These are phyloP conservation scores for Lachnellula cervina DNA, from an alignment of 2,329 filamentous ascomycete species.

Conservation along the genomic window DNA sequence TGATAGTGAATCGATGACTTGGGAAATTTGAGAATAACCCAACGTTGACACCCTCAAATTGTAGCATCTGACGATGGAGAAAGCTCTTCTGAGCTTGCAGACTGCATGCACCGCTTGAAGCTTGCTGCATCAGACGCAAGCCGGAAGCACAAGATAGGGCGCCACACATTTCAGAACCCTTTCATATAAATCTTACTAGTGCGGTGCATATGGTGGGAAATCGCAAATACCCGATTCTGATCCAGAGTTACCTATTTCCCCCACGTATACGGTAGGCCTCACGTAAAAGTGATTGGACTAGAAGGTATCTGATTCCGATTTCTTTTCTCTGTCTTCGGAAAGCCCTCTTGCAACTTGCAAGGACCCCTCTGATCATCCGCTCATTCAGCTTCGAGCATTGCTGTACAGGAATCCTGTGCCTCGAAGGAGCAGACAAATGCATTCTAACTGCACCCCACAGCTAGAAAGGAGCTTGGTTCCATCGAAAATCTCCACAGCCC, in stretches of 20 bases:
- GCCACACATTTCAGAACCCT: background rate
- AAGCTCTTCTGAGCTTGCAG: constrained; percentile 2
- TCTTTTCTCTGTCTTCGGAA: background rate
- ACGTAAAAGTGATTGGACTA: background rate
- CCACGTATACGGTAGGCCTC: background rate
- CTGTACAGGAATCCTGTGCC: background rate
- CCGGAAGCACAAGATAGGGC: background rate
- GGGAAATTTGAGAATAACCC: background rate
- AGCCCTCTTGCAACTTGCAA: background rate
- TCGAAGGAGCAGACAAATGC: background rate
- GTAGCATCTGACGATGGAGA: background rate
- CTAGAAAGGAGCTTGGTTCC: too few species aligned
- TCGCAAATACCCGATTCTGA: background rate
- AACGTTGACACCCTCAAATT: background rate
- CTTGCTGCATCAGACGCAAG: constrained; percentile 3
- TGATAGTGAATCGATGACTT: background rate
- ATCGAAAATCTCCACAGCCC: too few species aligned
- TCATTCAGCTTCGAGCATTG: background rate
- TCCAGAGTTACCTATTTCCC: background rate
- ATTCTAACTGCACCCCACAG: background rate
- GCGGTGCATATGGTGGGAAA: background rate
- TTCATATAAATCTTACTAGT: background rate
- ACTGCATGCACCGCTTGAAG: constrained; percentile 10
- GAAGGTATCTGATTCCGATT: background rate
- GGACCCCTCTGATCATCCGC: background rate